Conservation (phyloP, 192 early-diverging fungal genomes). For the Gamsiella multidivaricata region DNA sequence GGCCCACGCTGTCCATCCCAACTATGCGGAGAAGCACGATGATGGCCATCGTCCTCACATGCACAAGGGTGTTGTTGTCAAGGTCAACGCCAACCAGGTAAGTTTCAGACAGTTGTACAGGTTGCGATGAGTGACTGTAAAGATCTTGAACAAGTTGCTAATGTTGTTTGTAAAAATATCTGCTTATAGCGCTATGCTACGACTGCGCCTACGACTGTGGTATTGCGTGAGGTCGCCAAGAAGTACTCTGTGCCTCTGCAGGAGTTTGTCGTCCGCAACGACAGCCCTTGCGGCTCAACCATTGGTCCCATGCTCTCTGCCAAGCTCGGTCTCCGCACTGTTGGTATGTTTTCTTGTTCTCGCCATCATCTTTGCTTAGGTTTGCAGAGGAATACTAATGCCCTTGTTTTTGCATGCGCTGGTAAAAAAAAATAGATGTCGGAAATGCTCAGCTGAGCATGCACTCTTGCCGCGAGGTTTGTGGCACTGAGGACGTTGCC, state of each 20-base stretch:
- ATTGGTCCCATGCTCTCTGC: conserved; percentile 97
- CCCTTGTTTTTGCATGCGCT: neutral
- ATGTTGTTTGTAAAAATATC: too few relatives aligned
- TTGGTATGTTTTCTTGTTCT: conserved; percentile 82
- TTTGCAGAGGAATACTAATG: neutral
- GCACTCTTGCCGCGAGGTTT: conserved; percentile 96
- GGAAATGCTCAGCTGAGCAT: conserved; percentile 96
- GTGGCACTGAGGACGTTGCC: conserved; percentile 89
- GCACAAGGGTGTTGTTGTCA: conserved; percentile 96
- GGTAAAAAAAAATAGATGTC: conserved; percentile 68
- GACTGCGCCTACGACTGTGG: conserved; percentile 75
- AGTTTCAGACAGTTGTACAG: neutral
- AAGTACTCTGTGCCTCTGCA: conserved; percentile 85
- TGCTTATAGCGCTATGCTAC: conserved; percentile 73
- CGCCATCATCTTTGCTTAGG: too few relatives aligned
- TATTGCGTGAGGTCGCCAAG: conserved; percentile 83
- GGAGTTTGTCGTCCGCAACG: conserved; percentile 93
- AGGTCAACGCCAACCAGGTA: conserved; percentile 96
- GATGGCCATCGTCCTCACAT: conserved; percentile 91
- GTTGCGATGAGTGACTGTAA: neutral
- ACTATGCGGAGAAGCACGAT: conserved; percentile 89
- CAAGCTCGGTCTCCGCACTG: conserved; percentile 92
- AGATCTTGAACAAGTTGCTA: too few relatives aligned
- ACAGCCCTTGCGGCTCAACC: conserved; percentile 94
- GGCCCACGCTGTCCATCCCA: conserved; percentile 75